Evolutionary conservation across 202 grass and related monocot genomes (phyloP).

Genomic region (Eragrostis tef): DNA sequence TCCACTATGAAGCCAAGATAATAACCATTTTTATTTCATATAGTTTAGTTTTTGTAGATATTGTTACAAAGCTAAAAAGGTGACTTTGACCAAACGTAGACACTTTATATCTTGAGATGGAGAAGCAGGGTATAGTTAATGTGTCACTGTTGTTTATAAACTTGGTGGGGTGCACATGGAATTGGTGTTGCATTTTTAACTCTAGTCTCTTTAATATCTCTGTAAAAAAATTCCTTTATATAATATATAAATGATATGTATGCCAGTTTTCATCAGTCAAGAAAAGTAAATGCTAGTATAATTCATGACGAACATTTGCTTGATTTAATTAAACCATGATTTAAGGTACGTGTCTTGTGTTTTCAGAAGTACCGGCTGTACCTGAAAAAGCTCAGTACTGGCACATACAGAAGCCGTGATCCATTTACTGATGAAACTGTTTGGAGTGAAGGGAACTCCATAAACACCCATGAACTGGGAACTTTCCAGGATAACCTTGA

Average conservation of each 20-base stretch:
- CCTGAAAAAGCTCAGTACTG: slow-evolving; percentile 47
- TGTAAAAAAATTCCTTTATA: not conserved
- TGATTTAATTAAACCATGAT: not conserved
- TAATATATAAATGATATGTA: not conserved
- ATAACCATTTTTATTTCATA: no score
- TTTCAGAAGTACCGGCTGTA: slow-evolving; percentile 75
- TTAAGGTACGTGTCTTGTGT: not conserved
- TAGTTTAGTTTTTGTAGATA: not conserved
- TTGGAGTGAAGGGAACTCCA: not conserved
- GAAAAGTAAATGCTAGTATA: not conserved
- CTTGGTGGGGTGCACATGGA: not conserved
- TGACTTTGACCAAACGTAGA: not conserved
- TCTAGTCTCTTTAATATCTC: not conserved
- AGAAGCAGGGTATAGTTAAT: not conserved
- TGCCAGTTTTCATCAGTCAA: no score
- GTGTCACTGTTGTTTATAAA: not conserved
- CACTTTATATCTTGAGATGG: no score
- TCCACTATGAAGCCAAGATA: no score
- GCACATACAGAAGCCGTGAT: slow-evolving; percentile 1
- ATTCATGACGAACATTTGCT: not conserved
- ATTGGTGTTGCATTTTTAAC: not conserved
- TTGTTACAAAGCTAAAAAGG: no score
- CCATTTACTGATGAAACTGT: slow-evolving; percentile 10
- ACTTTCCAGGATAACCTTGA: no score
- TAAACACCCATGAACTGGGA: slow-evolving; percentile 35